Conservation (phyloP, 225 moss, liverwort and hornwort genomes). For the Thuidium tamariscinum region DNA sequence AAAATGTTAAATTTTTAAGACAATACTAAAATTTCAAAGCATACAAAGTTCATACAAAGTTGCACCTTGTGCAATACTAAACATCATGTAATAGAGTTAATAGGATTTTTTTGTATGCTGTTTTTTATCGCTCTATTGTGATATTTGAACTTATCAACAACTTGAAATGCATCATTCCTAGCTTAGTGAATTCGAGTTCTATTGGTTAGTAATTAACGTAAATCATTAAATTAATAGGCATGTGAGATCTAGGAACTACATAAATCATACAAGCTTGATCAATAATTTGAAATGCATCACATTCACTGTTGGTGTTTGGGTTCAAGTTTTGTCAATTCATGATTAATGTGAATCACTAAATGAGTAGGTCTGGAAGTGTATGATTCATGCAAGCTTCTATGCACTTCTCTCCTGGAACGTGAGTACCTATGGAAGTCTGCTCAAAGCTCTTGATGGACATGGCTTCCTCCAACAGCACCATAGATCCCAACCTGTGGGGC, state of each 20-base stretch:
- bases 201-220: rapidly evolving
- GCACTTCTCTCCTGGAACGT: neutral
- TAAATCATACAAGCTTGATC: neutral
- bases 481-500: neutral
- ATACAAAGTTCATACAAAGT: no score
- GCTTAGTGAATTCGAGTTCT: neutral
- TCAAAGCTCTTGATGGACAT: neutral
- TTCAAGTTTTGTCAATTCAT: no score
- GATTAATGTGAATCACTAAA: no score
- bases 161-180: neutral
- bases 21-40: no score
- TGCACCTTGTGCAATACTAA: neutral
- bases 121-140: no score
- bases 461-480: neutral
- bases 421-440: neutral
- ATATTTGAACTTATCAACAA: no score
- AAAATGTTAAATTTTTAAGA: neutral
- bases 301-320: no score
- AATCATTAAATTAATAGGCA: neutral
- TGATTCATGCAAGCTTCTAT: neutral
- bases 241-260: neutral
- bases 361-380: no score
- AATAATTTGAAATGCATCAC: no score
- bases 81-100: no score
- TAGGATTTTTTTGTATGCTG: no score